Conservation (phyloP, 306 rosid species). For the Herpetospermum pedunculosum region DNA sequence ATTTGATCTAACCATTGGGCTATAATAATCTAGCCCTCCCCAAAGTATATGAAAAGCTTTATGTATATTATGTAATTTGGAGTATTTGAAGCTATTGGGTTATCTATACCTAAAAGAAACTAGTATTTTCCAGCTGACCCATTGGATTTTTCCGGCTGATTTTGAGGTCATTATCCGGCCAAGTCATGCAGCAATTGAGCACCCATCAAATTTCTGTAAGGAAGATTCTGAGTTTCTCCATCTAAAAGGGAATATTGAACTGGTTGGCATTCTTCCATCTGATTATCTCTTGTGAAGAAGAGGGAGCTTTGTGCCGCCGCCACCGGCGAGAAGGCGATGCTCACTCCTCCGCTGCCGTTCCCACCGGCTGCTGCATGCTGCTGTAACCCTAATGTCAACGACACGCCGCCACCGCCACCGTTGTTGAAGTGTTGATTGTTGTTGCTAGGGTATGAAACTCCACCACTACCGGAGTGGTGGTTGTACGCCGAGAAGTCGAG, state of each 20-base stretch:
- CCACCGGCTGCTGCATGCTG: slow-evolving; percentile 41
- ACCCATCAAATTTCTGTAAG: slow-evolving; percentile 75
- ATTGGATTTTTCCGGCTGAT: not conserved
- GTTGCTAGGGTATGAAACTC: slow-evolving; percentile 16
- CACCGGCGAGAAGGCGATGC: slow-evolving; percentile 44
- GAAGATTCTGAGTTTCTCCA: slow-evolving; percentile 50
- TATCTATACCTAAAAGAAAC: not conserved
- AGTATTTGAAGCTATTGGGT: slow-evolving; percentile 8
- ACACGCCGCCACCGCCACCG: slow-evolving; percentile 38
- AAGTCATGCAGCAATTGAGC: slow-evolving; percentile 75
- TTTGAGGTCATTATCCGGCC: slow-evolving; percentile 27
- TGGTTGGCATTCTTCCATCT: slow-evolving; percentile 55
- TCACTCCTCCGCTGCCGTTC: slow-evolving; percentile 27
- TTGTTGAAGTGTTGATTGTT: slow-evolving; percentile 23
- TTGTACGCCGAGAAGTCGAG: slow-evolving; percentile 57
- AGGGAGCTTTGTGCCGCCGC: slow-evolving; percentile 40
- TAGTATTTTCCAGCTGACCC: not conserved
- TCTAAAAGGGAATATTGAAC: slow-evolving; percentile 70
- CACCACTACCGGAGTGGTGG: slow-evolving; percentile 19
- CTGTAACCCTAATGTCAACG: slow-evolving; percentile 79
- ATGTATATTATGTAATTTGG: slow-evolving; percentile 10
- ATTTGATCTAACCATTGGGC: not conserved
- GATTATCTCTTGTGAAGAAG: slow-evolving; percentile 57
- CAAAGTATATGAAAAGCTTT: not conserved
- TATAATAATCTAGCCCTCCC: not conserved